Percentiles rank a stretch among this genome's conserved stretches.
These are phyloP conservation scores for Hirsutella minnesotensis DNA, from an alignment of 2,329 filamentous ascomycete genomes.

Conservation along the genomic window DNA sequence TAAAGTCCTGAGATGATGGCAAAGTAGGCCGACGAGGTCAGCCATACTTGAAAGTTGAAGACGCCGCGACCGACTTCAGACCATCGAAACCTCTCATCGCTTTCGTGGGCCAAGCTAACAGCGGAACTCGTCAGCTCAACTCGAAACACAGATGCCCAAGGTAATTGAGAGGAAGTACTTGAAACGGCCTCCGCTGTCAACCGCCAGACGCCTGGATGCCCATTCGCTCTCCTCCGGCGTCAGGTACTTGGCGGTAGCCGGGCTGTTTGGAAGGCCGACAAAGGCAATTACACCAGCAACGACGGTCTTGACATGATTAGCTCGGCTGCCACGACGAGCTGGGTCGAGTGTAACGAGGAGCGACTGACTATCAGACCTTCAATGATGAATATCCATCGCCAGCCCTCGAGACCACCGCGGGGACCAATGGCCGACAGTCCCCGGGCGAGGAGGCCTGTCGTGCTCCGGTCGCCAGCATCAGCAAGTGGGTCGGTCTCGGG, in stretches of 20 bases:
- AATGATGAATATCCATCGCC: conserved; percentile 52
- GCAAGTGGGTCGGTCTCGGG: neutral
- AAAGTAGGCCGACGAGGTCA: conserved; percentile 50
- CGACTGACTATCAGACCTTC: conserved; percentile 39
- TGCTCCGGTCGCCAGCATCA: neutral
- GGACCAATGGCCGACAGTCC: conserved; percentile 49
- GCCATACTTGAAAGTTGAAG: conserved; percentile 49
- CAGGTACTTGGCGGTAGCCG: conserved; percentile 42
- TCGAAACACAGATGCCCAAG: neutral
- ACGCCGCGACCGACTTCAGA: conserved; percentile 50
- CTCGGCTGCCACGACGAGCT: too few relatives aligned
- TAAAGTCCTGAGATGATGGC: conserved; percentile 46
- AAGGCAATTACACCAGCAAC: conserved; percentile 38
- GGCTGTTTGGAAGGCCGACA: conserved; percentile 42
- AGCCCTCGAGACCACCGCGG: conserved; percentile 38
- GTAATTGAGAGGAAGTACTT: conserved; percentile 12
- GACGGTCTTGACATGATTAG: conserved; percentile 28
- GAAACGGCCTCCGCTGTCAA: conserved; percentile 22
- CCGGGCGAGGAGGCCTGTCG: conserved; percentile 36
- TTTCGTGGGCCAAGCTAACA: neutral
- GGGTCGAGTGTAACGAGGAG: neutral
- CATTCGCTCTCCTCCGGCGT: conserved; percentile 37
- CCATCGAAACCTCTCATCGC: conserved; percentile 43
- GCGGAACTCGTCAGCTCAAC: neutral
- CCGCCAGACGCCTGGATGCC: conserved; percentile 31